Evolutionary conservation across 768 basidiomycete genomes (phyloP), one percentile per base, ranked within the genome.

Genomic region (Rickenella mellea): DNA sequence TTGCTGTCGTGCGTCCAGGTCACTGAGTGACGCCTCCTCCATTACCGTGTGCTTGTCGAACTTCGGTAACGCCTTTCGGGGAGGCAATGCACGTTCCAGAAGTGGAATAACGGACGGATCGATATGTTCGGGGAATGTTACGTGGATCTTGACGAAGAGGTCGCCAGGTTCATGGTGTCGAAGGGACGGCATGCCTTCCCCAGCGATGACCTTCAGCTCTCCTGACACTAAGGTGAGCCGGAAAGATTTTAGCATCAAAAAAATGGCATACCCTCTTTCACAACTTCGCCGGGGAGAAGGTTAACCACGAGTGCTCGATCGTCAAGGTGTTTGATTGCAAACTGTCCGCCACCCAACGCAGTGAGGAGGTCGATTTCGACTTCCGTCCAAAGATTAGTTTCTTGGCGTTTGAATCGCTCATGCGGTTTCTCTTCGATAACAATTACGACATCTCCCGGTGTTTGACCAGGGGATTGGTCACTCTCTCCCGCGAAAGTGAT

Each of bases 151-250:
- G 62, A 99, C 73, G 59, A 78, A 91, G 46, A 99, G 74, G 63
- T 98, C 91, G 28, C 96, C 96, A 29, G 81, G 76, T 58, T 99
- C 92, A 65, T 98, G 96, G 65, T 98, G 94, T 47, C 96, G 81
- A 61, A 87, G 87, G 39, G 96, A 97, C 10, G 94, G 96, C 96
- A 99, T 99, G 48, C 96, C 96, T 66, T 98, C 93, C 4, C 86
- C 88, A 38, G 76, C 76, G 52, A 99, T 83, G 50, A 93, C 82
- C 65, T 96, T 97, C 55, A 92, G 56, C 32, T 85, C 82, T 47
- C 85, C 94, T 93, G 53, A 37, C 35, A 6, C 46, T 17, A 42
- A 17, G 27, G 31, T 26, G 39, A 14, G 43, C 39, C 43, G 45
- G 29, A 17, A 51, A 32, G 12, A 48, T 25, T 37, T 25, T 24